A percentile compares a stretch with the other conserved stretches of the same genome.
Evolutionary conservation across 208 protist species (phyloP).

Genomic region (Leishmania tarentolae): DNA sequence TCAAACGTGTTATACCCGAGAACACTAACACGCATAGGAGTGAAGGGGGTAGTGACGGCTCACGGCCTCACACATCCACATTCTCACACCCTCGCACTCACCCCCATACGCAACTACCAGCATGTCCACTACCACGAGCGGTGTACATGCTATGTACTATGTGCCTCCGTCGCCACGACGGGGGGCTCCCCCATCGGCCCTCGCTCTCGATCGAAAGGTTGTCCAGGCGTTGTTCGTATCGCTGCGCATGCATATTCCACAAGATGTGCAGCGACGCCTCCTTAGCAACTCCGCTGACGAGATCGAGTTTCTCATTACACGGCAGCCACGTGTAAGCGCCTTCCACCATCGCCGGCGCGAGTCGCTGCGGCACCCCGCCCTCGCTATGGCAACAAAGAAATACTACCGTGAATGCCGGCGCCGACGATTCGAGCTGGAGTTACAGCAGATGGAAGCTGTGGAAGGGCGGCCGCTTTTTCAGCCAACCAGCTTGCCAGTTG

Average conservation of each 20-base stretch:
- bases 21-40: neutral
- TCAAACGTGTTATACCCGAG: neutral
- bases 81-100: neutral
- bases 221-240: constrained; percentile 69
- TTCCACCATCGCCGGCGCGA: constrained; percentile 70
- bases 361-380: constrained; percentile 81
- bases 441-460: constrained; percentile 16
- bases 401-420: constrained; percentile 56
- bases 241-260: constrained; percentile 64
- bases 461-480: neutral
- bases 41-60: neutral
- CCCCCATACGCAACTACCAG: neutral
- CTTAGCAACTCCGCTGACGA: constrained; percentile 48
- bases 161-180: neutral
- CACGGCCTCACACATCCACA: neutral
- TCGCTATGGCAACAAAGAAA: constrained; percentile 75
- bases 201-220: constrained; percentile 18
- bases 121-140: neutral
- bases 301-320: constrained; percentile 72
- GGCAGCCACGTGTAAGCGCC: constrained; percentile 65
- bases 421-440: constrained; percentile 24
- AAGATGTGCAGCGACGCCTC: constrained; percentile 46
- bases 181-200: neutral
- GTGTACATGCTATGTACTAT: neutral
- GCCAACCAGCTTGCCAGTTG: neutral